A percentile compares a stretch with the other conserved stretches of the same genome.
Conservation (phyloP, 345 rosid species). For the Eucalyptus melliodora region DNA sequence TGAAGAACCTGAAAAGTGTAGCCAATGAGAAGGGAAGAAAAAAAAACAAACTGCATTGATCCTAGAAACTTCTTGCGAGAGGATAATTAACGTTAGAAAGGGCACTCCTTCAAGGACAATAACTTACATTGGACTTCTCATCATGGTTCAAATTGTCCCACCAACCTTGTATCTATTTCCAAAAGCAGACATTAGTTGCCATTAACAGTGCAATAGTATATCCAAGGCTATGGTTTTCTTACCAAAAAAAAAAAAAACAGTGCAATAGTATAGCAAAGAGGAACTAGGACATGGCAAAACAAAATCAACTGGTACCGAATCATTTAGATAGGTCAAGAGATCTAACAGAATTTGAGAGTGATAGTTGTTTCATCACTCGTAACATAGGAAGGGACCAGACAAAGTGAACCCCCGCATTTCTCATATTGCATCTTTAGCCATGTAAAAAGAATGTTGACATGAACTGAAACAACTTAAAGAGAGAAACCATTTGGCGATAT, state of each 20-base stretch:
- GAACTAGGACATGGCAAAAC: not conserved
- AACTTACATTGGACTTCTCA: constrained; percentile 65
- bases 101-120: not conserved
- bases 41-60: not conserved
- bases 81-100: not conserved
- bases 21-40: not conserved
- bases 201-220: not conserved
- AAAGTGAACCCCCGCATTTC: not conserved
- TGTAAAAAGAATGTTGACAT: not conserved
- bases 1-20: constrained; percentile 35
- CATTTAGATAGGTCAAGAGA: not conserved
- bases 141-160: constrained; percentile 50
- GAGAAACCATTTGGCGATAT: not conserved
- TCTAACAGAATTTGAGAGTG: not conserved
- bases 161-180: constrained; percentile 66
- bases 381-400: not conserved
- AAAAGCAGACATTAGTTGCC: not conserved
- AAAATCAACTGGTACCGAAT: not conserved
- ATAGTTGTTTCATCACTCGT: not conserved
- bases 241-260: not conserved
- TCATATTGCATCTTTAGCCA: not conserved
- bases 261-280: not conserved
- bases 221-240: too few relatives aligned
- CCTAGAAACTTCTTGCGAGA: not conserved
- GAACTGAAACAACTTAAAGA: not conserved